Evolutionary conservation across 2,329 filamentous ascomycete genomes (phyloP).

Genomic region (Exophiala alcalophila): DNA sequence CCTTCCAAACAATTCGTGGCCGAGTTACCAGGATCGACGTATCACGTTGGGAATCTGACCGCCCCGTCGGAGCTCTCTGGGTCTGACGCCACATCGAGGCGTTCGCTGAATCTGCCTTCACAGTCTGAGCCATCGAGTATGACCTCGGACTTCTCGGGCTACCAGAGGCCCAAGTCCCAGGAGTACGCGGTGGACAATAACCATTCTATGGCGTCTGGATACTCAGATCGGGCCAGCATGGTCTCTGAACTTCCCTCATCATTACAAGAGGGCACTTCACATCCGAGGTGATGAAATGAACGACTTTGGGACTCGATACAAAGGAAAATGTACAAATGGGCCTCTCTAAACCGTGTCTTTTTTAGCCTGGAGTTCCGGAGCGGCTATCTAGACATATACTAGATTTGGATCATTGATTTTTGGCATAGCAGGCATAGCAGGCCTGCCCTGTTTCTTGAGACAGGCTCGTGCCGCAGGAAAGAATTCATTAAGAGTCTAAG

Average conservation of each 20-base stretch:
- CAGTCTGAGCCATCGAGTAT: constrained; percentile 17
- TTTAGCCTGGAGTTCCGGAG: constrained; percentile 9
- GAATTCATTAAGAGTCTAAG: no score
- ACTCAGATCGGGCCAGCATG: constrained; percentile 19
- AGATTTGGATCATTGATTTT: no score
- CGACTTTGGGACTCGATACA: no score
- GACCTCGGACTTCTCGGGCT: constrained; percentile 6
- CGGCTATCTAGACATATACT: neutral
- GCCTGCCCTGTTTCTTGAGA: no score
- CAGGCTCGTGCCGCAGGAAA: no score
- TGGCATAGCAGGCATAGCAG: no score
- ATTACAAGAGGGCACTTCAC: no score
- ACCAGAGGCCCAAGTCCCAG: constrained; percentile 7
- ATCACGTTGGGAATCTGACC: constrained; percentile 12
- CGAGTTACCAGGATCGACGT: constrained; percentile 26
- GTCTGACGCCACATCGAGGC: constrained; percentile 12
- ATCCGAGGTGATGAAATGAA: no score
- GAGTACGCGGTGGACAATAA: constrained; percentile 2
- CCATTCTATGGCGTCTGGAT: constrained; percentile 12
- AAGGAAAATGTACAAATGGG: constrained; percentile 2
- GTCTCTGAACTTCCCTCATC: constrained; percentile 18
- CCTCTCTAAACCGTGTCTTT: constrained; percentile 3
- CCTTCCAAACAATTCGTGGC: constrained; percentile 24
- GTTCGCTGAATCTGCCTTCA: constrained; percentile 18
- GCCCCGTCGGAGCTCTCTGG: constrained; percentile 23